A percentile compares a stretch with the other conserved stretches of the same genome.
Conservation (phyloP, 305 asterid genomes). For the Nicotiana rustica region DNA sequence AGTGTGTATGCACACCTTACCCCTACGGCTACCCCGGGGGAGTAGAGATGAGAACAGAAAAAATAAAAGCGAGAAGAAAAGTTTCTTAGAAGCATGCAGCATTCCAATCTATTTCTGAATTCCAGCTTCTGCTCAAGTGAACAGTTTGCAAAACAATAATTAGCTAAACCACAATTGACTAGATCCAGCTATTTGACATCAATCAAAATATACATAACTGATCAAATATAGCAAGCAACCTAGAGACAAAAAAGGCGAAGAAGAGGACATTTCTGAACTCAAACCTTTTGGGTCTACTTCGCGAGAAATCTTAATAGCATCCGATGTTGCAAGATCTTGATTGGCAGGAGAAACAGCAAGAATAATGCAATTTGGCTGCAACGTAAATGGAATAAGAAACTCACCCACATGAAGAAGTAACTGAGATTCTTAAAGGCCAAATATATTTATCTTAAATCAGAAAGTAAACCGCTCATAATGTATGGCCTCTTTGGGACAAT, state of each 20-base stretch:
- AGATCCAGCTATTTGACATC: constrained; percentile 4
- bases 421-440: not conserved
- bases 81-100: not conserved
- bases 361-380: constrained; percentile 96
- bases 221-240: constrained; percentile 21
- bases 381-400: constrained; percentile 35
- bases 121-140: not conserved
- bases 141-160: not conserved
- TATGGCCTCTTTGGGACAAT: not conserved
- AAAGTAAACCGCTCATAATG: not conserved
- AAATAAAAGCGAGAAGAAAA: not conserved
- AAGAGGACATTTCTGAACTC: not conserved
- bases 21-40: too few relatives aligned
- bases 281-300: constrained; percentile 98
- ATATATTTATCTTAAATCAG: not conserved
- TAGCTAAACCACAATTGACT: not conserved
- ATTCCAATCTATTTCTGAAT: not conserved
- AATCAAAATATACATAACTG: not conserved
- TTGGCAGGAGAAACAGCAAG: constrained; percentile 97
- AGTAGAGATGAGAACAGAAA: not conserved
- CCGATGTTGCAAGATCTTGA: constrained; percentile 99
- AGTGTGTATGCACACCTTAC: too few relatives aligned
- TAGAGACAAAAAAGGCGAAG: not conserved
- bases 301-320: constrained; percentile 94
- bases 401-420: constrained; percentile 32